Evolutionary conservation across 1,284 basidiomycete species (phyloP).

Genomic region (Puccinia hordei): DNA sequence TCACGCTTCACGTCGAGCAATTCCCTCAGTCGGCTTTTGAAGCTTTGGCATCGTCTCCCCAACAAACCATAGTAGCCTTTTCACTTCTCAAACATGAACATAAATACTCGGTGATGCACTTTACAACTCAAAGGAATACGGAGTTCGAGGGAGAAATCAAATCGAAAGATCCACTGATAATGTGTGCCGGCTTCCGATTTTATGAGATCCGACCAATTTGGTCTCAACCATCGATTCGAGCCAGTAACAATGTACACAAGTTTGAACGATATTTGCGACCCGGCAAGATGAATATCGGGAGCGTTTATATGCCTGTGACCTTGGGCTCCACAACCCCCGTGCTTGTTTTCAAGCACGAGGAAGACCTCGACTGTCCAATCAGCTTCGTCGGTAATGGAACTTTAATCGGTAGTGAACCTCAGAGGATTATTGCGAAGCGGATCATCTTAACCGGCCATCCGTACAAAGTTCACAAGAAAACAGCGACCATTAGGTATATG

Average conservation of each 20-base stretch:
- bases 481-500: slow-evolving; percentile 96
- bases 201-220: slow-evolving; percentile 82
- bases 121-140: slow-evolving; percentile 90
- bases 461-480: slow-evolving; percentile 96
- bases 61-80: slow-evolving; percentile 71
- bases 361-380: slow-evolving; percentile 58
- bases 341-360: slow-evolving; percentile 52
- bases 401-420: slow-evolving; percentile 85
- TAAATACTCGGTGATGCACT: slow-evolving; percentile 90
- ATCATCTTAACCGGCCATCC: slow-evolving; percentile 93
- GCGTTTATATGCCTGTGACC: slow-evolving; percentile 81
- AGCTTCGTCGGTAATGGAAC: slow-evolving; percentile 83
- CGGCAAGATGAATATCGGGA: slow-evolving; percentile 77
- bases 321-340: slow-evolving; percentile 68
- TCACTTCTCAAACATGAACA: slow-evolving; percentile 91
- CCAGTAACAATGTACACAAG: slow-evolving; percentile 95
- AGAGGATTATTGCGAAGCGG: slow-evolving; percentile 86
- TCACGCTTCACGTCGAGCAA: slow-evolving; percentile 37
- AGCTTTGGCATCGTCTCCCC: slow-evolving; percentile 55
- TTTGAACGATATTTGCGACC: slow-evolving; percentile 90
- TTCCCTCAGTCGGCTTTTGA: slow-evolving; percentile 23
- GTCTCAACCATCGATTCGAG: slow-evolving; percentile 88
- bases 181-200: slow-evolving; percentile 85
- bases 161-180: slow-evolving; percentile 88
- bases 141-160: slow-evolving; percentile 85